Evolutionary conservation across 352 stramenopile species (phyloP).

Genomic region (Globisporangium rhizosaccharum): DNA sequence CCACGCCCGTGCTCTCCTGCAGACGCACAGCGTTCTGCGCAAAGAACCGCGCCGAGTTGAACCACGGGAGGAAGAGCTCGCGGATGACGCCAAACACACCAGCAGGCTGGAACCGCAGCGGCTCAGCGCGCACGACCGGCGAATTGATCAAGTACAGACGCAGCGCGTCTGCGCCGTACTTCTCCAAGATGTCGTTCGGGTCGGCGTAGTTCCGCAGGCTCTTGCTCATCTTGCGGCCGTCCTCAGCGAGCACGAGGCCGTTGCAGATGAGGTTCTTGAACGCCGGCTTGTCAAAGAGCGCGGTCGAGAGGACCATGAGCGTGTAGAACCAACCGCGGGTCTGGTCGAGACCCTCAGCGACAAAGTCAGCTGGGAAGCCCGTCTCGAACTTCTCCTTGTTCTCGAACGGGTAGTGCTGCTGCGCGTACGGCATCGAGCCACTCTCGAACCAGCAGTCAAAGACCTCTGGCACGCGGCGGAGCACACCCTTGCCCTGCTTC

Average conservation of each 20-base stretch:
- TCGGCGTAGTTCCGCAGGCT: constrained; percentile 99
- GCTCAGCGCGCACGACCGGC: constrained; percentile 98
- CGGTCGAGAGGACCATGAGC: constrained; percentile 98
- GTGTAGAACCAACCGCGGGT: constrained; percentile 99
- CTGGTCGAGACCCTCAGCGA: constrained; percentile 99
- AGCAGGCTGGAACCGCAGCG: constrained; percentile 94
- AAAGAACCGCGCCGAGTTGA: constrained; percentile 99
- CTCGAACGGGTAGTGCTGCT: constrained; percentile 99
- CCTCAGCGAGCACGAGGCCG: constrained; percentile 96
- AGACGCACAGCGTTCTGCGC: constrained; percentile 94
- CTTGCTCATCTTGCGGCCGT: constrained; percentile 99
- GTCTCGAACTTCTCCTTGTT: constrained; percentile 97
- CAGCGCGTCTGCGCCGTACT: constrained; percentile 98
- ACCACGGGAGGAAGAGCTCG: constrained; percentile 98
- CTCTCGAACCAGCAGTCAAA: constrained; percentile 99
- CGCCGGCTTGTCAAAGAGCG: constrained; percentile 98
- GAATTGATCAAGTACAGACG: constrained; percentile 99
- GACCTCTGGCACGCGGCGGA: constrained; percentile 87
- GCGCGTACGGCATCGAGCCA: constrained; percentile 99
- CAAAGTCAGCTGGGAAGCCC: constrained; percentile 98
- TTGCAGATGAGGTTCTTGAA: constrained; percentile 99
- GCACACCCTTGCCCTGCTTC: constrained; percentile 85
- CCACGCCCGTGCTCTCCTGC: constrained; percentile 73
- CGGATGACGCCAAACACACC: constrained; percentile 97
- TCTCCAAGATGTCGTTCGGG: constrained; percentile 91